Evolutionary conservation across 164 flowering plant species (phyloP), one percentile per base, ranked within the genome.

Genomic region (Berberis vulgaris): DNA sequence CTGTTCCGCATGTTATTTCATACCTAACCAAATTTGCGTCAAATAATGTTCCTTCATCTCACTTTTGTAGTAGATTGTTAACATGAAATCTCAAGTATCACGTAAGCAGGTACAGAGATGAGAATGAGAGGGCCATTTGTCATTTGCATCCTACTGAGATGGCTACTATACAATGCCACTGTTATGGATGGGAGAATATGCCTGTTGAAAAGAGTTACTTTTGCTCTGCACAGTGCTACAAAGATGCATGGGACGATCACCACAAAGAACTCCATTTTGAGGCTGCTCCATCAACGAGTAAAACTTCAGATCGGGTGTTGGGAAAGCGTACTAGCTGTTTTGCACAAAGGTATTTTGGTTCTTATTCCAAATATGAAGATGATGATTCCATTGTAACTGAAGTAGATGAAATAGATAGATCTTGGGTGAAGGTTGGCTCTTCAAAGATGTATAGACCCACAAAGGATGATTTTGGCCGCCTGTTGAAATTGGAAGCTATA

Each of bases 401-500:
- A 38, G 65, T 54, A 12, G 68, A 72, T 40, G 10, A 40, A 65
- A 76, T 62, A 11, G 80, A 55, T 26, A 60, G 60, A 54, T 50
- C 50, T 50, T 75, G 74, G 79, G 11, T 65, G 52, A 59, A 65
- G 59, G 72, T 79, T 60, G 81, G 76, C 39, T 65, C 69, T 45
- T 75, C 77, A 63, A 62, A 68, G 57, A 65, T 66, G 9, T 81
- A 83, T 72, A 57, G 26, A 49, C 84, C 84, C 13, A 62, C 78
- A 62, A 41, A 1, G 13, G 65, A 59, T 63, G 84, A 83, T 73
- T 12, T 68, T 62, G 81, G 79, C n/a, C 54, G 49, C 54, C n/a
- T 39, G 49, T 62, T 83, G 72, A 79, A 45, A 72, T 61, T 83
- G 3, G 79, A 65, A 63, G 76, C 61, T 69, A 65, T 59, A 12